A percentile compares a stretch with the other conserved stretches of the same genome.
phyloP scores from a whole-genome alignment of 1,284 basidiomycete genomes.

The Ganoderma multipileum region DNA sequence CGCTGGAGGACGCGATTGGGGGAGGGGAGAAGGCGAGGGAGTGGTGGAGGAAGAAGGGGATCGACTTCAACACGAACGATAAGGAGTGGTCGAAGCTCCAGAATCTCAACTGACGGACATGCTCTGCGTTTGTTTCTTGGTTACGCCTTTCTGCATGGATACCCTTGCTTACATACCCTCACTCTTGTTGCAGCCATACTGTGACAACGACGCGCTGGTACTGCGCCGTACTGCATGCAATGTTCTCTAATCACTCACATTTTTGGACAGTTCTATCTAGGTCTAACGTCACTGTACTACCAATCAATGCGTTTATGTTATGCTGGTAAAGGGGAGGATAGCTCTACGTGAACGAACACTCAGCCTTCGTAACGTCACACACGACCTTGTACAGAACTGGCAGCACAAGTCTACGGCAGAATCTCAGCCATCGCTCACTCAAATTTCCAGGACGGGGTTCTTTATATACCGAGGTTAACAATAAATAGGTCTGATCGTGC shows the following conservation, averaged over 20 bases:
- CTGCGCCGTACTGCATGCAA: not conserved
- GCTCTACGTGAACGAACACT: no score
- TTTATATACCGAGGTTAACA: no score
- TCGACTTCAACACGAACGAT: slow-evolving; percentile 81
- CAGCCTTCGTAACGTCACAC: no score
- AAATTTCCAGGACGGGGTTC: no score
- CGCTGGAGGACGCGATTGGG: slow-evolving; percentile 82
- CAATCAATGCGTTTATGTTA: not conserved
- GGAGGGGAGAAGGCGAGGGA: slow-evolving; percentile 71
- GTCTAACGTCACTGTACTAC: not conserved
- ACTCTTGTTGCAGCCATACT: not conserved
- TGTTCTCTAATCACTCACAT: not conserved
- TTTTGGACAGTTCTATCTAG: not conserved
- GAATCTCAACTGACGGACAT: slow-evolving; percentile 56
- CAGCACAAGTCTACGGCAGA: no score
- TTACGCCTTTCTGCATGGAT: not conserved
- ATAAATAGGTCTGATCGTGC: no score
- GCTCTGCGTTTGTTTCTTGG: not conserved
- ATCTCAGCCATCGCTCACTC: no score
- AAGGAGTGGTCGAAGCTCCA: slow-evolving; percentile 86
- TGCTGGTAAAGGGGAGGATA: no score
- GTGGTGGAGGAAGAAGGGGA: slow-evolving; percentile 81
- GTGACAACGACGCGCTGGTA: not conserved
- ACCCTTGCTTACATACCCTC: not conserved
- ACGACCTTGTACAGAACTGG: not conserved